Conservation (phyloP, 1,139 yeast genomes). For the Candida sp. region DNA sequence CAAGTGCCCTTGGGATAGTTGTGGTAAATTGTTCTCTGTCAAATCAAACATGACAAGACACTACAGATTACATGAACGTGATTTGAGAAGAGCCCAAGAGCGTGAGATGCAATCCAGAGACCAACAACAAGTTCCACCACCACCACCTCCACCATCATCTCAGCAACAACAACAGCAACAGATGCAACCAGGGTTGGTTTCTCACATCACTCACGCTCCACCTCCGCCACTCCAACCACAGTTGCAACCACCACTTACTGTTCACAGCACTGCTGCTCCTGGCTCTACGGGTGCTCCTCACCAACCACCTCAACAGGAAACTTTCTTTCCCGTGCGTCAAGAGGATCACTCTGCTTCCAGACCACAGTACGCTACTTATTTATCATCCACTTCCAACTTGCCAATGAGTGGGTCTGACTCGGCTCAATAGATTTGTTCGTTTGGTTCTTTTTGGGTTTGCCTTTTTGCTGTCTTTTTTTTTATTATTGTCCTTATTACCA, state of each 20-base stretch:
- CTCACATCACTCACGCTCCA: neutral
- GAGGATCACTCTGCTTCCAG: constrained; percentile 1
- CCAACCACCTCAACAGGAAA: constrained; percentile 1
- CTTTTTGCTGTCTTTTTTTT: neutral
- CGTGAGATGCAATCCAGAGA: neutral
- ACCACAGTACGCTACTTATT: constrained; percentile 5
- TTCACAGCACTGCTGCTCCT: neutral
- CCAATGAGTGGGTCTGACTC: constrained; percentile 2
- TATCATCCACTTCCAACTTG: constrained; percentile 6
- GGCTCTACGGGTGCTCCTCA: neutral
- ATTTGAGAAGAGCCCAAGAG: constrained; percentile 17
- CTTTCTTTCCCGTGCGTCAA: constrained; percentile 4
- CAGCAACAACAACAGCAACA: neutral
- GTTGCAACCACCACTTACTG: neutral
- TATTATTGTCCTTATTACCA: neutral
- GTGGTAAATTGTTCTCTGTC: constrained; percentile 77
- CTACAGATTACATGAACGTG: constrained; percentile 61
- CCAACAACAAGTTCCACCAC: neutral
- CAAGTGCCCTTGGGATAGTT: constrained; percentile 65
- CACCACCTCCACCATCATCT: too few relatives aligned
- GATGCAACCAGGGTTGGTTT: neutral
- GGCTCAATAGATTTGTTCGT: constrained; percentile 1
- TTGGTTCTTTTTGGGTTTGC: neutral
- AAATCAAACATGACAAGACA: constrained; percentile 85
- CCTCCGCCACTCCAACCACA: constrained; percentile 2